phyloP scores from a whole-genome alignment of 2,329 filamentous ascomycete species.

The Trichophyton equinum region DNA sequence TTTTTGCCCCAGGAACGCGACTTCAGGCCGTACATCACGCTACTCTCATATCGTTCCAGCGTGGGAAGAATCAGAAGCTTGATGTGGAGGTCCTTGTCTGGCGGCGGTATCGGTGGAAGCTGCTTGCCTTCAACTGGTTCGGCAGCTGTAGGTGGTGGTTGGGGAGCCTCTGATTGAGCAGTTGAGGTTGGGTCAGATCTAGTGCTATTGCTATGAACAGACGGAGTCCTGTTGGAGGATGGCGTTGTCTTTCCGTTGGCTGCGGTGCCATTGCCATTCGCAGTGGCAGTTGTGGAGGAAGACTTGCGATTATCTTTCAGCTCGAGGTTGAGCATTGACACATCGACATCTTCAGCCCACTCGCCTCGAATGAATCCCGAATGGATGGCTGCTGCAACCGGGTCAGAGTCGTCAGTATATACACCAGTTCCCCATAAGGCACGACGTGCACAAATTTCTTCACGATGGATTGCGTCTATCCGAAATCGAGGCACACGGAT shows the following conservation, averaged over 20 bases:
- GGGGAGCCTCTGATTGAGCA: not conserved
- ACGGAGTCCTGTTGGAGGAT: conserved; percentile 3
- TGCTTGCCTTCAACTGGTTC: conserved; percentile 8
- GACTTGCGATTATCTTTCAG: conserved; percentile 37
- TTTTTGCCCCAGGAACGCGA: conserved; percentile 64
- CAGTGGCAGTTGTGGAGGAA: conserved; percentile 29
- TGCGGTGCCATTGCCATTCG: conserved; percentile 18
- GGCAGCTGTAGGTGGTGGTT: conserved; percentile 9
- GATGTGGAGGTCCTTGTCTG: conserved; percentile 70
- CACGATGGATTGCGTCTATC: conserved; percentile 54
- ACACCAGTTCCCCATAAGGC: conserved; percentile 88
- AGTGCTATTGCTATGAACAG: conserved; percentile 3
- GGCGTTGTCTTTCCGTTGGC: conserved; percentile 8
- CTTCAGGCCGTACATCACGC: conserved; percentile 65
- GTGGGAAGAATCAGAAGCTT: conserved; percentile 72
- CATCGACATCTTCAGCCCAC: conserved; percentile 67
- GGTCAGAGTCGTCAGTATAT: conserved; percentile 91
- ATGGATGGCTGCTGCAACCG: conserved; percentile 85
- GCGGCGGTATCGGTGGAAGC: conserved; percentile 40
- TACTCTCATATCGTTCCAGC: conserved; percentile 62
- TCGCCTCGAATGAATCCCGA: conserved; percentile 83
- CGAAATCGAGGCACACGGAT: conserved; percentile 75
- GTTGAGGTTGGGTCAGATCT: conserved; percentile 4
- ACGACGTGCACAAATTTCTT: conserved; percentile 69
- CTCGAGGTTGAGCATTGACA: conserved; percentile 48